Evolutionary conservation across 2,329 filamentous ascomycete species (phyloP).

Genomic region (Davidsoniella virescens): DNA sequence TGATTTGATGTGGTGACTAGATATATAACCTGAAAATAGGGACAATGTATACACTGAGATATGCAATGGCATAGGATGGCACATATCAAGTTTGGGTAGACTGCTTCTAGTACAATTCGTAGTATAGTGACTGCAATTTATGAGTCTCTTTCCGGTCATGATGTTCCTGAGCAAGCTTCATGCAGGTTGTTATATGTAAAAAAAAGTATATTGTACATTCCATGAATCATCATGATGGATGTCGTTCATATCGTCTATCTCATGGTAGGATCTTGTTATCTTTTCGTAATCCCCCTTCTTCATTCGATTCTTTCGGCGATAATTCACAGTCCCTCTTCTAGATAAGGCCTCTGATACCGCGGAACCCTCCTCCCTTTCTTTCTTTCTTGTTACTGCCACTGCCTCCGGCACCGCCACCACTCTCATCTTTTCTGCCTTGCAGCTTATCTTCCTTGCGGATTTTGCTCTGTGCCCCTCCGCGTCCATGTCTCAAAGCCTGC

Average conservation of each 20-base stretch:
- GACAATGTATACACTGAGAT: too few species aligned
- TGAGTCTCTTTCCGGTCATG: too few species aligned
- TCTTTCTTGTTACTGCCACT: slow-evolving; percentile 11
- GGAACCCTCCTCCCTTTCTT: slow-evolving; percentile 22
- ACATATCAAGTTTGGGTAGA: too few species aligned
- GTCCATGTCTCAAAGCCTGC: slow-evolving; percentile 21
- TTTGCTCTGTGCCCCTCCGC: slow-evolving; percentile 7
- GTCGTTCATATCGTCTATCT: not conserved
- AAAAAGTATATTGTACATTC: too few species aligned
- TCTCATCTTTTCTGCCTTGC: slow-evolving; percentile 23
- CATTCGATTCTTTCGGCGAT: not conserved
- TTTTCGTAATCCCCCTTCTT: not conserved
- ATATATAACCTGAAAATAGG: too few species aligned
- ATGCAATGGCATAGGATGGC: too few species aligned
- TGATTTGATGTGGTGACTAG: too few species aligned
- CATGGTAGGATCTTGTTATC: not conserved
- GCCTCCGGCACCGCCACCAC: slow-evolving; percentile 7
- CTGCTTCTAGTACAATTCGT: too few species aligned
- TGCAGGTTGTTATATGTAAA: too few species aligned
- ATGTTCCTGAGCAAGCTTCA: not conserved
- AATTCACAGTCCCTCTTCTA: not conserved
- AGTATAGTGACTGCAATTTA: too few species aligned
- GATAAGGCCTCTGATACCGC: slow-evolving; percentile 22
- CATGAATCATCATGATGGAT: too few species aligned
- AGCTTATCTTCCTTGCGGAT: slow-evolving; percentile 27